Percentiles rank a stretch among this genome's conserved stretches.
These are phyloP conservation scores for Solanum sitiens DNA, from an alignment of 257 asterid species.

Conservation along the genomic window DNA sequence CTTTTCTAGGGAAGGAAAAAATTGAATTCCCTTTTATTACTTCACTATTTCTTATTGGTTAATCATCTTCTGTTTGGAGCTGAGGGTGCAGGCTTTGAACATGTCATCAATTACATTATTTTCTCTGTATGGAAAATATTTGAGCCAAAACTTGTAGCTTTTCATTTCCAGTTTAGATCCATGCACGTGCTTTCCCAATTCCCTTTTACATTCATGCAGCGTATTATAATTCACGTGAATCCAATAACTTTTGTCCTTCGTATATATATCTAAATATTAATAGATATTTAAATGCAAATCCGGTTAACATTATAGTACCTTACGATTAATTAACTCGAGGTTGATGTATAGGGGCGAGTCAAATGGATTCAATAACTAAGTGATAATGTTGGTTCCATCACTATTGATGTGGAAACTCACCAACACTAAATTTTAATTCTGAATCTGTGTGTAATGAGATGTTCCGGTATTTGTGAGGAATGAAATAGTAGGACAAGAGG, in stretches of 20 bases:
- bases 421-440: background rate
- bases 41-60: background rate
- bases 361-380: background rate
- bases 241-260: background rate
- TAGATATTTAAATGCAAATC: background rate
- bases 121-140: background rate
- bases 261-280: background rate
- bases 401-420: background rate
- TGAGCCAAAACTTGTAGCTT: background rate
- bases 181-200: background rate
- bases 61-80: background rate
- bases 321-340: background rate
- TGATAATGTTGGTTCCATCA: background rate
- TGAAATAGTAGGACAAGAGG: background rate
- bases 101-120: background rate
- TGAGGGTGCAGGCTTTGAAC: background rate
- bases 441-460: background rate
- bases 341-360: background rate
- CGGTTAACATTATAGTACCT: no score
- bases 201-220: background rate
- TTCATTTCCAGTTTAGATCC: background rate
- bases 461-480: background rate
- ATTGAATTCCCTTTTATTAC: background rate
- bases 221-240: background rate
- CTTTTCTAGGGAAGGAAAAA: conserved; percentile 18